Evolutionary conservation across 2,329 filamentous ascomycete species (phyloP).

Genomic region (Colletotrichum sp.): DNA sequence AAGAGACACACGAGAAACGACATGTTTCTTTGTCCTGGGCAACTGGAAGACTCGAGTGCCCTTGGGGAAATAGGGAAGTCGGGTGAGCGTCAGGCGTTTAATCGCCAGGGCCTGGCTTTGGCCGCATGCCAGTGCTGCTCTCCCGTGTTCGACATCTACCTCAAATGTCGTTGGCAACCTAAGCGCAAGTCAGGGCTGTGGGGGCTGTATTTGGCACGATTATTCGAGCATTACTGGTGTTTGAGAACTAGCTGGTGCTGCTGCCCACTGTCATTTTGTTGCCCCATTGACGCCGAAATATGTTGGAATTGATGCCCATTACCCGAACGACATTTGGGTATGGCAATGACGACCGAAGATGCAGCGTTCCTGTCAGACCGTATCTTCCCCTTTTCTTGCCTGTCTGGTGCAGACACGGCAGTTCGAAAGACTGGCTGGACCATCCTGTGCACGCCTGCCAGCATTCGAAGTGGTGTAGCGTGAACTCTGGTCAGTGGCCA

Average conservation of each 20-base stretch:
- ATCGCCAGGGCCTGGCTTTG: not conserved
- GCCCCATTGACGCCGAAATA: conserved; percentile 9
- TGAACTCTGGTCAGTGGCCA: not conserved
- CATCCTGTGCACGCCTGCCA: not conserved
- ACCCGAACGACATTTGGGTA: not conserved
- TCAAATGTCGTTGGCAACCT: not conserved
- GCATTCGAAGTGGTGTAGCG: not conserved
- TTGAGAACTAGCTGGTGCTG: not conserved
- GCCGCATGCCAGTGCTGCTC: conserved; percentile 3
- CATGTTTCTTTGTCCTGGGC: conserved; percentile 6
- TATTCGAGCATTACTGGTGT: conserved; percentile 13
- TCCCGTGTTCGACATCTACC: not conserved
- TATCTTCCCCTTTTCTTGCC: not conserved
- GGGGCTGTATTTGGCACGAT: not conserved
- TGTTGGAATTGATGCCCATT: conserved; percentile 10
- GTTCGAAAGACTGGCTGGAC: not conserved
- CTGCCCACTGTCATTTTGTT: conserved; percentile 11
- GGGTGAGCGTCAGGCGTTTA: not conserved
- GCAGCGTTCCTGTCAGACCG: conserved; percentile 10
- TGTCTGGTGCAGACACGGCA: not conserved
- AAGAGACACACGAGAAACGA: not conserved
- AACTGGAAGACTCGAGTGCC: not conserved
- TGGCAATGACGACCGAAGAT: not conserved
- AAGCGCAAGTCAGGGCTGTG: not conserved
- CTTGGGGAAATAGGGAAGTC: not conserved